Evolutionary conservation across 768 basidiomycete species (phyloP).

Genomic region (Panaeolus papilionaceus): DNA sequence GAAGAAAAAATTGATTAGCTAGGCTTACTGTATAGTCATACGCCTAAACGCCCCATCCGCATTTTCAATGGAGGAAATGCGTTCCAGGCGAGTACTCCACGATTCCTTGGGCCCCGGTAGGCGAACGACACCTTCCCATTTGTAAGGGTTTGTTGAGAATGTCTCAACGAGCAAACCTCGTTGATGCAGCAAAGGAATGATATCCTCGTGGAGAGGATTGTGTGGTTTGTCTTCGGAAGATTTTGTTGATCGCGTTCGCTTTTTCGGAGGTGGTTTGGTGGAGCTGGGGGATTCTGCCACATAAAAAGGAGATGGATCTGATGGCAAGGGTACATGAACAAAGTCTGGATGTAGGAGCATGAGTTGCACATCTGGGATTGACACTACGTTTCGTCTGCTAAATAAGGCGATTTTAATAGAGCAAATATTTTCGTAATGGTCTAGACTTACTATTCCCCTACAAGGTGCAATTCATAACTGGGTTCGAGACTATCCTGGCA

Average conservation of each 20-base stretch:
- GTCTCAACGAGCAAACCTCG: constrained; percentile 52
- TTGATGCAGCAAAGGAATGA: constrained; percentile 48
- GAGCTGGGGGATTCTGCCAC: not conserved
- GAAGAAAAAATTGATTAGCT: constrained; percentile 8
- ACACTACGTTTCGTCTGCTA: constrained; percentile 54
- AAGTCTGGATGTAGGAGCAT: constrained; percentile 53
- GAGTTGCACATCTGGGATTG: constrained; percentile 45
- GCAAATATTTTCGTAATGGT: not conserved
- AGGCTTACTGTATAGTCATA: constrained; percentile 44
- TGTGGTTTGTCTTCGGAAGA: constrained; percentile 21
- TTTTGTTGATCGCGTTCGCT: constrained; percentile 18
- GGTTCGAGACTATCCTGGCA: constrained; percentile 51
- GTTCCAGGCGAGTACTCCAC: constrained; percentile 29
- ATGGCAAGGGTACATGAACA: constrained; percentile 47
- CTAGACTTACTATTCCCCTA: constrained; percentile 61
- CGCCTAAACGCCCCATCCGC: constrained; percentile 45
- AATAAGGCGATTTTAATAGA: not conserved
- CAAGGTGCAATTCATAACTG: constrained; percentile 55
- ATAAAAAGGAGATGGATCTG: constrained; percentile 27
- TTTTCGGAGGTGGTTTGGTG: constrained; percentile 16
- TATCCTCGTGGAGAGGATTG: constrained; percentile 35
- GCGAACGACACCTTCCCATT: constrained; percentile 61
- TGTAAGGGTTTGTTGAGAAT: constrained; percentile 34
- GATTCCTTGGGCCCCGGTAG: constrained; percentile 42
- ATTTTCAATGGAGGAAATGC: constrained; percentile 33